Evolutionary conservation across 2,329 filamentous ascomycete species (phyloP).

Genomic region (Cladophialophora bantiana): DNA sequence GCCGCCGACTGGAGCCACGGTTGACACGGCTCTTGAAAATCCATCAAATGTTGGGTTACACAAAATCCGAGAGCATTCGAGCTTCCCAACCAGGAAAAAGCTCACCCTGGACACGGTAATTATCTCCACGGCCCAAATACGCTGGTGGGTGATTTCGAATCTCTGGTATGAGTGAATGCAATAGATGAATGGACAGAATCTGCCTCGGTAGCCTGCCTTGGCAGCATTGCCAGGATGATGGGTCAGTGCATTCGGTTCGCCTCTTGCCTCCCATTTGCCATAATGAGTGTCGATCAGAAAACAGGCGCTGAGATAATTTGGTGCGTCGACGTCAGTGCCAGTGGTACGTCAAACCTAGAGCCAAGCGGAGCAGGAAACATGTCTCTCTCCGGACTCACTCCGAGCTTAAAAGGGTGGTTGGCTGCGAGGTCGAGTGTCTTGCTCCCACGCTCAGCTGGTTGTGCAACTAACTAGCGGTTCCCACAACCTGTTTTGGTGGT

Average conservation of each 20-base stretch:
- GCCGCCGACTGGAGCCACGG: background rate
- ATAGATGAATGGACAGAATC: background rate
- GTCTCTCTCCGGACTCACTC: background rate
- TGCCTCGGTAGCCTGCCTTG: conserved; percentile 19
- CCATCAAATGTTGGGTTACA: background rate
- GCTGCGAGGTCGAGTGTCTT: background rate
- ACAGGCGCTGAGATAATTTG: background rate
- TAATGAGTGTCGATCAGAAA: background rate
- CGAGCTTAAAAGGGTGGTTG: conserved; percentile 9
- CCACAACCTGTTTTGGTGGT: background rate
- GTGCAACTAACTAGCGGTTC: background rate
- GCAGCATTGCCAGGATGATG: background rate
- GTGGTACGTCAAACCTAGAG: background rate
- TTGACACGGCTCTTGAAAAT: background rate
- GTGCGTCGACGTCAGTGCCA: background rate
- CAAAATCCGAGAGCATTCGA: background rate
- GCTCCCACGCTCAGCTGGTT: background rate
- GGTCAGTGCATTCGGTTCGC: background rate
- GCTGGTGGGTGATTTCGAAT: background rate
- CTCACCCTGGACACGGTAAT: background rate
- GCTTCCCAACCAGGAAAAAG: conserved; percentile 9
- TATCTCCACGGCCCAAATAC: background rate
- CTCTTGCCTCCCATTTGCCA: background rate
- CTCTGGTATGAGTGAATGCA: background rate
- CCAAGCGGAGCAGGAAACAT: background rate